Evolutionary conservation across 441 rosid genomes (phyloP).

Genomic region (Bocquillonia castaneifolia): DNA sequence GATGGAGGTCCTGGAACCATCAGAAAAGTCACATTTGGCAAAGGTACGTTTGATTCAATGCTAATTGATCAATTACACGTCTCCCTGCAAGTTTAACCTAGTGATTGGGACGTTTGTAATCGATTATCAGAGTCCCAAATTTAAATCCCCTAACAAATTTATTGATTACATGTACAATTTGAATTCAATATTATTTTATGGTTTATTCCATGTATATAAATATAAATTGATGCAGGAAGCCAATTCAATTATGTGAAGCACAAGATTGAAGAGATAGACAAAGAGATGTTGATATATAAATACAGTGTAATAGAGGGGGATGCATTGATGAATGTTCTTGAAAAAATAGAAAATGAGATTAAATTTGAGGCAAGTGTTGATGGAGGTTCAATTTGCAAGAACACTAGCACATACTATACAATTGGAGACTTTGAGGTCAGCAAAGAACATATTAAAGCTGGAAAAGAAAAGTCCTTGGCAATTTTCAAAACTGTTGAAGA

Average conservation of each 20-base stretch:
- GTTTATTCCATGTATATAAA: too few relatives aligned
- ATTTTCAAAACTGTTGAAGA: constrained; percentile 9
- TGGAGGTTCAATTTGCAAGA: constrained; percentile 37
- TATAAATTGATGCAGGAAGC: constrained; percentile 20
- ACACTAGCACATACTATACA: constrained; percentile 21
- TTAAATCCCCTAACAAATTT: too few relatives aligned
- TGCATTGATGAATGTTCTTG: constrained; percentile 22
- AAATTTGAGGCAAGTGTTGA: constrained; percentile 25
- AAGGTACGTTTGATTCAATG: neutral
- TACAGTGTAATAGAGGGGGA: constrained; percentile 30
- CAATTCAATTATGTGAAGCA: constrained; percentile 25
- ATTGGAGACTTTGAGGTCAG: neutral
- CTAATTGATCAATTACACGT: too few relatives aligned
- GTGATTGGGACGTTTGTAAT: too few relatives aligned
- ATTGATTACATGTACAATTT: too few relatives aligned
- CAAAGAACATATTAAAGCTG: neutral
- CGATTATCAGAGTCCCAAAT: too few relatives aligned
- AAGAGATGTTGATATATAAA: constrained; percentile 23
- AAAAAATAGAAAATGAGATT: constrained; percentile 26
- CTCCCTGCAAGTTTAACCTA: too few relatives aligned
- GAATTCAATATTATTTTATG: too few relatives aligned
- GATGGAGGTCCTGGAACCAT: constrained; percentile 14
- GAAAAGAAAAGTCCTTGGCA: neutral
- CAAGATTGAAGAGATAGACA: constrained; percentile 28
- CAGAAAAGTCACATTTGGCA: neutral